A percentile compares a stretch with the other conserved stretches of the same genome.
These are phyloP conservation scores for Zygosaccharomyces sapae DNA, from an alignment of 1,139 yeast genomes.

Conservation along the genomic window DNA sequence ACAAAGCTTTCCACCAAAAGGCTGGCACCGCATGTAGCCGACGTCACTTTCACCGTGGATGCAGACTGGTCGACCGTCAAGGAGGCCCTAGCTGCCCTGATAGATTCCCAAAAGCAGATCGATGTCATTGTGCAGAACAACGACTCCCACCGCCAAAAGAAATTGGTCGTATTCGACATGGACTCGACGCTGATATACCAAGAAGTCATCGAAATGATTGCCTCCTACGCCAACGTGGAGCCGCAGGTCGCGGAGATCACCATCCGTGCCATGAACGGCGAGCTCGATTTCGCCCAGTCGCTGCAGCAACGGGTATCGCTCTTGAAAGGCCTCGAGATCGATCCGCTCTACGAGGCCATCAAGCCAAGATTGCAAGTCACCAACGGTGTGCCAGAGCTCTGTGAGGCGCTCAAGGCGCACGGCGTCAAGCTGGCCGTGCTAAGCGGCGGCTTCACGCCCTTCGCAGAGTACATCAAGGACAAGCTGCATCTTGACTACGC, in stretches of 20 bases:
- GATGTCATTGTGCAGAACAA: constrained; percentile 48
- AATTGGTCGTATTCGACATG: constrained; percentile 89
- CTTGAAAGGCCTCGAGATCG: constrained; percentile 73
- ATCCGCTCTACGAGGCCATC: constrained; percentile 72
- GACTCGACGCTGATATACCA: constrained; percentile 95
- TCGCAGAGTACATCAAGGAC: constrained; percentile 71
- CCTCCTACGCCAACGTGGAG: constrained; percentile 77
- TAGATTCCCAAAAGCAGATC: constrained; percentile 22
- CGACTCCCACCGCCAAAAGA: constrained; percentile 44
- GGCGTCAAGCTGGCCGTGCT: constrained; percentile 80
- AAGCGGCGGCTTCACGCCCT: constrained; percentile 91
- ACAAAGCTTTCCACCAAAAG: background rate
- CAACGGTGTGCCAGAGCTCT: constrained; percentile 74
- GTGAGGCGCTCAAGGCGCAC: constrained; percentile 53
- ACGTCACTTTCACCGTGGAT: background rate
- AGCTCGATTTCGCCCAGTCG: constrained; percentile 84
- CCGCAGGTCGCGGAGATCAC: constrained; percentile 76
- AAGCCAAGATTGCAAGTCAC: constrained; percentile 68
- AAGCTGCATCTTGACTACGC: constrained; percentile 78
- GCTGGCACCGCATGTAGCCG: background rate
- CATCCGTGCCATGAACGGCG: constrained; percentile 95
- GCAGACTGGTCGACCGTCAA: background rate
- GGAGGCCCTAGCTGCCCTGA: constrained; percentile 4
- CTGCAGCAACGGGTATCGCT: constrained; percentile 69
- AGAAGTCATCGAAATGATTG: constrained; percentile 94